Percentiles rank a stretch among this genome's conserved stretches.
Conservation (phyloP, 2,329 filamentous ascomycete species). For the Xenosphaeropsis pyriputrescens region DNA sequence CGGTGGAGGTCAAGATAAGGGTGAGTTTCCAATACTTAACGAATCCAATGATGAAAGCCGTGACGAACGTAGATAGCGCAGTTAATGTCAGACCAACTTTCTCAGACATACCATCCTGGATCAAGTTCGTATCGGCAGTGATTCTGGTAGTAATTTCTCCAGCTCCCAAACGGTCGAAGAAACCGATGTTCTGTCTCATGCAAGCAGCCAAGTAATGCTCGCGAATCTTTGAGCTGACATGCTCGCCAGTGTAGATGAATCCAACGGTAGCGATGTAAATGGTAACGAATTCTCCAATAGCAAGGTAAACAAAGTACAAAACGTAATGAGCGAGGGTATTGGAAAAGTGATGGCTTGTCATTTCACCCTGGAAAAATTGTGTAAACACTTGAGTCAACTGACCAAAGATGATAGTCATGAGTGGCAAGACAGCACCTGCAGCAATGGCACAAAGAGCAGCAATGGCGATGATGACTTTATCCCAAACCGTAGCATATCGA, state of each 20-base stretch:
- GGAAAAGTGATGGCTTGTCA: slow-evolving; percentile 40
- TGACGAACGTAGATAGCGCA: slow-evolving; percentile 68
- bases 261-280: slow-evolving; percentile 72
- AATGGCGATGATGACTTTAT: slow-evolving; percentile 33
- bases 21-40: slow-evolving; percentile 88
- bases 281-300: slow-evolving; percentile 63
- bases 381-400: slow-evolving; percentile 61
- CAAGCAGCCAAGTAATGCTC: slow-evolving; percentile 74
- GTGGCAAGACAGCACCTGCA: slow-evolving; percentile 42
- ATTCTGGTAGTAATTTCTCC: slow-evolving; percentile 92
- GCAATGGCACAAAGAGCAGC: slow-evolving; percentile 37
- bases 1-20: slow-evolving; percentile 69
- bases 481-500: slow-evolving; percentile 36
- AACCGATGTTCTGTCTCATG: slow-evolving; percentile 78
- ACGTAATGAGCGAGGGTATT: slow-evolving; percentile 46
- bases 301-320: slow-evolving; percentile 77
- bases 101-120: slow-evolving; percentile 88
- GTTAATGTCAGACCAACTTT: slow-evolving; percentile 70
- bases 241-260: slow-evolving; percentile 79
- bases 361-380: slow-evolving; percentile 35
- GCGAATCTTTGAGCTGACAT: slow-evolving; percentile 65
- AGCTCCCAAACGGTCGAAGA: slow-evolving; percentile 83
- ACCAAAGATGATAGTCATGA: slow-evolving; percentile 55
- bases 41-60: slow-evolving; percentile 84
- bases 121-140: slow-evolving; percentile 82